These are phyloP conservation scores for Cucumis melo DNA, from an alignment of 306 rosid genomes.

Conservation along the genomic window DNA sequence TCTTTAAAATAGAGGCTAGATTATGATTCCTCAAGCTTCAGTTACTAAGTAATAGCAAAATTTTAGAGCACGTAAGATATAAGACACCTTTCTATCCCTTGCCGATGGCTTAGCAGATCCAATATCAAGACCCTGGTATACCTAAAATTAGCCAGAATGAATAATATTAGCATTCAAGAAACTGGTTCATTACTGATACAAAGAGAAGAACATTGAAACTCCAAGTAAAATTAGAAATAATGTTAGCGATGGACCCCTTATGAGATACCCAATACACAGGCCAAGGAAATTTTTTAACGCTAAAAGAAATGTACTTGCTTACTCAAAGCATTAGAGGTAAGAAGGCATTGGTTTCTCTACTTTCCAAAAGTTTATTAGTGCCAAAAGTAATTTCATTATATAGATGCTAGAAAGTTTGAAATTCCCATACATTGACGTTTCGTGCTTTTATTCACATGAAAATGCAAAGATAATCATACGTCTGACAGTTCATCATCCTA, in stretches of 20 bases:
- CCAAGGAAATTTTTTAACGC: not conserved
- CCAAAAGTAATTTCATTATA: not conserved
- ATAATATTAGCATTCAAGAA: not conserved
- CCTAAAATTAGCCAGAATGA: slow-evolving; percentile 22
- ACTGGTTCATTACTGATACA: not conserved
- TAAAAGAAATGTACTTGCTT: not conserved
- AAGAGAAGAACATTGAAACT: not conserved
- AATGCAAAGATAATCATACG: not conserved
- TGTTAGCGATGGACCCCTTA: not conserved
- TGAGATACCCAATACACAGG: not conserved
- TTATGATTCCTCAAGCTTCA: not conserved
- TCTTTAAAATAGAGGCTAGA: not conserved
- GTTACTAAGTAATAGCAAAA: not conserved
- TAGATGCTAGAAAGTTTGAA: not conserved
- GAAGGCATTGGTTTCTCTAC: not conserved
- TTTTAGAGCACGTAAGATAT: slow-evolving; percentile 1
- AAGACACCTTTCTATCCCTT: slow-evolving; percentile 53
- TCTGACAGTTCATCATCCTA: not conserved
- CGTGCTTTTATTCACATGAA: not conserved
- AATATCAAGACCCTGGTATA: slow-evolving; percentile 75
- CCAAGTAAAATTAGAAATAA: not conserved
- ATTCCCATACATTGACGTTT: not conserved
- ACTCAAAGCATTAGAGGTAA: not conserved
- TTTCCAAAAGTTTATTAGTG: not conserved
- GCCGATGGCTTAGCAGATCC: slow-evolving; percentile 91